Evolutionary conservation across 352 stramenopile genomes (phyloP), one percentile per base, ranked within the genome.

Genomic region (Phytophthora podocarpi): DNA sequence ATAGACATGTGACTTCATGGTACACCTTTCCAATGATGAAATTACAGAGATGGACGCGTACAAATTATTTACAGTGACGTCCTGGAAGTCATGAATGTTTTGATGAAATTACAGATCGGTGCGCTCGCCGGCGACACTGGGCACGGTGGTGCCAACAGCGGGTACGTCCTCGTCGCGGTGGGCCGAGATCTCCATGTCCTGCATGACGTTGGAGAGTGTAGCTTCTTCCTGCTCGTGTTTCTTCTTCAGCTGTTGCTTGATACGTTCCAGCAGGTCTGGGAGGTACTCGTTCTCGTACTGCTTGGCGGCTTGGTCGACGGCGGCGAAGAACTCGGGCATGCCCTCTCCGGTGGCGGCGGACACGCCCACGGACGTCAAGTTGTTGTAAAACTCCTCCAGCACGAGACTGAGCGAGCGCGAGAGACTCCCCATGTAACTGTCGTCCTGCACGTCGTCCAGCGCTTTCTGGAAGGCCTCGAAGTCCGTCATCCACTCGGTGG

Each of bases 401-500:
- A 92, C 91, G 6, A 97, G 75, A 53, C 85, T 93, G 7, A 97
- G 72, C 45, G 91, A 98, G 35, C 91, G 83, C 18, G 90, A 98
- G 27, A 98, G 79, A 31, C 82, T 96, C 51, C 85, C 77, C 82
- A 98, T 97, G 78, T 98, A 98, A 49, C 79, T 93, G 48, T 97
- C 89, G 51, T 97, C 91, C 54, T 90, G 81, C 35, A 79, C 76
- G 16, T 91, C 65, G 65, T 99, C 96, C 51, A 99, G 71, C 28
- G 97, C 97, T 32, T 97, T 90, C 76, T 99, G 97, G 74, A 99
- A 99, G 13, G 79, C 82, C 71, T 99, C 97, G 78, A 99, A 99
- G 80, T 99, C 97, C 31, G 87, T 92, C 97, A 99, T 99, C 98
- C 97, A 99, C 72, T 98, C 93, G 50, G 94, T 82, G 7, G 91